Base-by-base conservation (phyloP, 768 basidiomycete genomes). In the Cubamyces lactineus region DNA sequence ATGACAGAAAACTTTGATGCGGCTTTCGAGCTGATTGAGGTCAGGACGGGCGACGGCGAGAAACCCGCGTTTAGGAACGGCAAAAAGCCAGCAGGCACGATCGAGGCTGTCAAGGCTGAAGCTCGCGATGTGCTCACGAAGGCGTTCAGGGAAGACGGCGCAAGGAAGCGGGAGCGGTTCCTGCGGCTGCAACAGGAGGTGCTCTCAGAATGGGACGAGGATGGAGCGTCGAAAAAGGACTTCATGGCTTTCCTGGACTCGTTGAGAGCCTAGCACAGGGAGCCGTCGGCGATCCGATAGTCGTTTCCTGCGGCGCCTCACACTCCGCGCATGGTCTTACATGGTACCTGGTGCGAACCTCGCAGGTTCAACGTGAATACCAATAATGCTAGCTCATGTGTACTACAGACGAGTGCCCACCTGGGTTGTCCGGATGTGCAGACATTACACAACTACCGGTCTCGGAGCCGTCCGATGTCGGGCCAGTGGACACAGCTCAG, bases 11-110 rank as follows among this genome's bases (percentile, higher is more conserved):
- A 50, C 48, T 66, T 71, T 23, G 28, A 67, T 26, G 59, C 69
- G 40, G 70, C 64, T 1, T 72, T 69, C 62, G 68, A 72, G 66
- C 67, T 72, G 0, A 42, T 72, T 21, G 66, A 72, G 53, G 68
- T 70, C 17, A 67, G 71, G 28, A 66, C 52, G 3, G 67, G 69
- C 19, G 39, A 56, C n/a, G 66, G 62, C 8, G 50, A 61, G 13
- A 60, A 62, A 30, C 61, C 62, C 8, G 57, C 64, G 5, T 62
- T 57, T 40, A 62, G 71, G 2, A 63, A 61, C 5, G 68, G 67
- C 3, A 57, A 57, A 41, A 55, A 47, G 24, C 67, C 67, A 11
- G 50, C 30, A 8, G 69, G 69, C 5, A 70, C 70, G 5, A 26
- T 67, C 15, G 69, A 71, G 11, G 68, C 72, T 4, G 15, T 71